Base-by-base conservation (phyloP, 441 rosid species). In the Cnidoscolus chayamansa region DNA sequence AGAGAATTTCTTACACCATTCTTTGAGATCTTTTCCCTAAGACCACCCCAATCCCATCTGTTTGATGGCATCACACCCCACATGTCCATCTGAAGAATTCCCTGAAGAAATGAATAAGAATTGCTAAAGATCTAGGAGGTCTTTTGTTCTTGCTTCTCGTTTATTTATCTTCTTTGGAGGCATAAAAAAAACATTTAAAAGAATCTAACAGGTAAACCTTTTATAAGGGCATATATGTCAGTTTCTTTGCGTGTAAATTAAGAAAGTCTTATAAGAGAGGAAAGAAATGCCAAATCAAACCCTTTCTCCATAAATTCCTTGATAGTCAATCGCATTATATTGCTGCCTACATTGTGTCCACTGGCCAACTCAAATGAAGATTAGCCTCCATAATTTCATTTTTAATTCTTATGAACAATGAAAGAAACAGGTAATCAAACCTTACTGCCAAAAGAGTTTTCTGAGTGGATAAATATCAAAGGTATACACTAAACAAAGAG, bases 71-170 rank as follows among this genome's bases (percentile, higher is more conserved):
- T 77, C 57, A 80, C 92, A 60, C 77, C 84, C 94, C 94, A 89
- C 94, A 91, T 89, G 76, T 91, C 97, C 48, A 84, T 90, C 81
- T 91, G 94, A 78, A 89, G 86, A 78, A 89, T 72, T 40, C 96
- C 93, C 93, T 88, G 4, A 25, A 58, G 82, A 35, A 2, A 53
- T 48, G 30, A 45, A 43, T n/a, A 32, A 31, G 58, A 16, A 25
- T 15, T 59, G 19, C 20, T 40, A 32, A 65, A 72, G 57, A 40
- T 61, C 54, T 20, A 47, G 17, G 7, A 3, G 16, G 49, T 32
- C 65, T 9, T 35, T 49, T 2, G 13, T 1, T 48, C 17, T 53
- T 35, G 10, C 32, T 57, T 30, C 40, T 25, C 43, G 20, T 54
- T 19, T 30, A 65, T 16, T 10, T 62, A 12, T 43, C 59, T 17